These are phyloP conservation scores for Nemania sp. DNA, from an alignment of 2,329 filamentous ascomycete genomes.

Conservation along the genomic window DNA sequence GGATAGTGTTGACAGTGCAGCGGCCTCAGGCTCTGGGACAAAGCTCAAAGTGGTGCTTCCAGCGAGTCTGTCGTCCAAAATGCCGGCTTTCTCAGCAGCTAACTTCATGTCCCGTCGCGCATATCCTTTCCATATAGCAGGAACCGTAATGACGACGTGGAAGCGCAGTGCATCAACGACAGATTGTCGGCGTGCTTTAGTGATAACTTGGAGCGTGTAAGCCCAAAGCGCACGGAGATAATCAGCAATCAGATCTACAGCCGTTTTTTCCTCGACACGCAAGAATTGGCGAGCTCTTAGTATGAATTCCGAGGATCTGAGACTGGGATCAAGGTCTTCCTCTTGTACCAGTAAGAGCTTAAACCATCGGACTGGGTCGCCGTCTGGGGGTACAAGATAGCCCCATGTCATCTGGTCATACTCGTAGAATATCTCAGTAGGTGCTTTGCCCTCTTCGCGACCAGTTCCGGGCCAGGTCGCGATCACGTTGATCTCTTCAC, in stretches of 20 bases:
- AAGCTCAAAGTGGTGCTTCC: conserved; percentile 27
- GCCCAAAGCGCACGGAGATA: conserved; percentile 35
- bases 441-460: conserved; percentile 27
- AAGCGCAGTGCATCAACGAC: conserved; percentile 24
- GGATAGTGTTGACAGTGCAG: conserved; percentile 30
- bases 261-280: conserved; percentile 23
- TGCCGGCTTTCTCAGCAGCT: conserved; percentile 29
- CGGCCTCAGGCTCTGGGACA: conserved; percentile 35
- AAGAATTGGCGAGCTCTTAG: conserved; percentile 15
- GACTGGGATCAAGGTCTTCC: conserved; percentile 25
- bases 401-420: conserved; percentile 27
- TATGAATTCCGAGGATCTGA: conserved; percentile 26
- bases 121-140: conserved; percentile 36
- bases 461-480: conserved; percentile 5
- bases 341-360: conserved; percentile 33
- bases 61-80: conserved; percentile 22
- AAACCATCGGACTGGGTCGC: conserved; percentile 35
- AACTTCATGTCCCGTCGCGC: conserved; percentile 30
- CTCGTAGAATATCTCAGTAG: conserved; percentile 31
- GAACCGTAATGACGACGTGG: conserved; percentile 35
- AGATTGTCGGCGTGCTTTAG: conserved; percentile 15
- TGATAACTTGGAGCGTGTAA: conserved; percentile 28
- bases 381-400: conserved; percentile 25
- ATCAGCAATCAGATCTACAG: conserved; percentile 30
- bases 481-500: conserved; percentile 4